Conservation (phyloP, 2,329 filamentous ascomycete species). For the Sporothrix curviconia region DNA sequence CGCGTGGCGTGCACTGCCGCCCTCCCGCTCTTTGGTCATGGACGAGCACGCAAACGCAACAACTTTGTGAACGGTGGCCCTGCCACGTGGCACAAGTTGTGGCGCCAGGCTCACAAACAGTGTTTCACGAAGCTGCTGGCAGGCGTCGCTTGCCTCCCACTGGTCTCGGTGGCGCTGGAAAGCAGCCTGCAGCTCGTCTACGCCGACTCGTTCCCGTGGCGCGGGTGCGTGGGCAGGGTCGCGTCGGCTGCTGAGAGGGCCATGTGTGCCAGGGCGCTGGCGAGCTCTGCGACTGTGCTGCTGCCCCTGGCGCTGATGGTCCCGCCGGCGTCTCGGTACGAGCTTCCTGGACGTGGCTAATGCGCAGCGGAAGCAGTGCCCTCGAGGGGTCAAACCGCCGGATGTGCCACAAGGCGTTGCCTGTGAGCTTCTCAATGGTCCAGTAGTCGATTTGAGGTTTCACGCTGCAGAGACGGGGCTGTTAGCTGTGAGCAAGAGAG, state of each 20-base stretch:
- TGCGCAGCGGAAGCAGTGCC: constrained; percentile 16
- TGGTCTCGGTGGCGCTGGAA: constrained; percentile 3
- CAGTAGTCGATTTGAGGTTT: constrained; percentile 17
- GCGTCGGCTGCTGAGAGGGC: not conserved
- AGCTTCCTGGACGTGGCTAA: constrained; percentile 13
- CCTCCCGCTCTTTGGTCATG: constrained; percentile 11
- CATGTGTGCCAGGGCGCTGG: constrained; percentile 9
- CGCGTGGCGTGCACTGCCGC: constrained; percentile 6
- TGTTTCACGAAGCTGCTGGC: constrained; percentile 15
- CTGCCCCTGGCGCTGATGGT: not conserved
- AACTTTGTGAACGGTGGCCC: constrained; percentile 12
- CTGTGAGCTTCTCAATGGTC: constrained; percentile 17
- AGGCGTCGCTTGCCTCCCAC: constrained; percentile 18
- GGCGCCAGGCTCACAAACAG: constrained; percentile 10
- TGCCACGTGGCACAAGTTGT: constrained; percentile 7
- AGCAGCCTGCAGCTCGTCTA: constrained; percentile 1
- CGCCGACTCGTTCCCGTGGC: not conserved
- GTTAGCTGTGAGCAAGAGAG: not conserved
- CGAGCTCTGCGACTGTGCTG: constrained; percentile 11
- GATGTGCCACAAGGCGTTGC: constrained; percentile 17
- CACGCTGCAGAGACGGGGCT: constrained; percentile 7
- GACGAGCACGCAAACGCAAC: constrained; percentile 19
- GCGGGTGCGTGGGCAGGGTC: not conserved
- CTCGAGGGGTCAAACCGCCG: constrained; percentile 11
- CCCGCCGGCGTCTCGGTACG: constrained; percentile 16